Conservation (phyloP, 345 rosid genomes). For the Draba incana region DNA sequence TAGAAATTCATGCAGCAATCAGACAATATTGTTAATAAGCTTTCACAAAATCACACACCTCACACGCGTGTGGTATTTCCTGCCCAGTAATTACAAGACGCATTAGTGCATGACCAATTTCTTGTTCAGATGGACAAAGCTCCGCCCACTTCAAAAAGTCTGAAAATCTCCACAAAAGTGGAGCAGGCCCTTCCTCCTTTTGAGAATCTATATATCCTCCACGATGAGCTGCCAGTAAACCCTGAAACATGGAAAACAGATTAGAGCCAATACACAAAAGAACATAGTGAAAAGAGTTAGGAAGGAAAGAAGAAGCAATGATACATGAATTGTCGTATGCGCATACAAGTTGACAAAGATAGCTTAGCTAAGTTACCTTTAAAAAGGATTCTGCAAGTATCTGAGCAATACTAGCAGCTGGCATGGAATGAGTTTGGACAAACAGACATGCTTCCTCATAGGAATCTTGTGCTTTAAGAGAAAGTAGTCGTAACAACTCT, state of each 20-base stretch:
- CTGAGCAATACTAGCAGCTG: conserved; percentile 84
- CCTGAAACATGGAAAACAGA: conserved; percentile 51
- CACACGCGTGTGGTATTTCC: conserved; percentile 98
- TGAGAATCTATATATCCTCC: conserved; percentile 98
- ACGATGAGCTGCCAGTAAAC: conserved; percentile 96
- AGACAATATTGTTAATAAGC: conserved; percentile 13
- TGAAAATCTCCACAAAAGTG: conserved; percentile 92
- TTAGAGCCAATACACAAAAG: conserved; percentile 24
- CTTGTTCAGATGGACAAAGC: conserved; percentile 97
- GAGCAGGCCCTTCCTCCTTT: conserved; percentile 98
- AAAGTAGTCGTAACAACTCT: conserved; percentile 87
- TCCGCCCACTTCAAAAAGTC: conserved; percentile 98
- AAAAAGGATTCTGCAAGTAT: conserved; percentile 97
- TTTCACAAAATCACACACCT: conserved; percentile 53
- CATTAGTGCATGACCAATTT: conserved; percentile 98
- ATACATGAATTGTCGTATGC: neutral
- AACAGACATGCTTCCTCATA: conserved; percentile 86
- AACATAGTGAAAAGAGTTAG: conserved; percentile 8
- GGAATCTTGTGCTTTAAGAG: conserved; percentile 98
- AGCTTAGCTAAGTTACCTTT: conserved; percentile 55
- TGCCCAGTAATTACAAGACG: conserved; percentile 97
- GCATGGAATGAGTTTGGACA: conserved; percentile 85
- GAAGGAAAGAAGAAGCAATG: conserved; percentile 11
- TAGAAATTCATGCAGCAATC: conserved; percentile 2
- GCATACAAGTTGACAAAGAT: conserved; percentile 16